Evolutionary conservation across 2,329 filamentous ascomycete species (phyloP).

Genomic region (Cercospora janseana): DNA sequence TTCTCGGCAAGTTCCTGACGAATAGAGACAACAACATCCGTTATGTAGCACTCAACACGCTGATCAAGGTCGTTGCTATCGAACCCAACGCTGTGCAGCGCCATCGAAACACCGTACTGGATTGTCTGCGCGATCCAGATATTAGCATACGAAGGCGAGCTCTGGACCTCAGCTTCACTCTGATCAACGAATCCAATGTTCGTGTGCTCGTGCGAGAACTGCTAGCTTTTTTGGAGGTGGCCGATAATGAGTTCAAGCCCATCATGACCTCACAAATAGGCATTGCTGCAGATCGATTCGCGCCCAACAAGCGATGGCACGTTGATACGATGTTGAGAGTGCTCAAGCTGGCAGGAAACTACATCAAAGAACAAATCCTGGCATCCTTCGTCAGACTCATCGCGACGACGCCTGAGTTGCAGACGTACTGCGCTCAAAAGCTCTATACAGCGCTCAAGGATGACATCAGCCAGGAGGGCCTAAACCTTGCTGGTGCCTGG

Average conservation of each 20-base stretch:
- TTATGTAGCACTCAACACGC: constrained; percentile 93
- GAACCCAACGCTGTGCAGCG: constrained; percentile 97
- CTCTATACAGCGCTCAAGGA: constrained; percentile 87
- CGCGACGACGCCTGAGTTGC: constrained; percentile 87
- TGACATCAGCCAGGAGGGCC: constrained; percentile 94
- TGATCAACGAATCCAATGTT: constrained; percentile 96
- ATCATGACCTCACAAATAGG: constrained; percentile 98
- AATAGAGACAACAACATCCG: constrained; percentile 99
- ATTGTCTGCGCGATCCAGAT: constrained; percentile 93
- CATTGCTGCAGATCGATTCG: constrained; percentile 91
- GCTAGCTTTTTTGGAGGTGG: constrained; percentile 91
- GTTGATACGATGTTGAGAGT: constrained; percentile 96
- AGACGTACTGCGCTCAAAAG: constrained; percentile 96
- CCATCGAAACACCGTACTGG: constrained; percentile 94
- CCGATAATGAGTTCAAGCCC: constrained; percentile 97
- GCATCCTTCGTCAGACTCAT: constrained; percentile 96
- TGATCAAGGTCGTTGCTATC: constrained; percentile 97
- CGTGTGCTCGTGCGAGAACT: constrained; percentile 89
- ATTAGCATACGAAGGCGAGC: constrained; percentile 95
- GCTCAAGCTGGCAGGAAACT: constrained; percentile 88
- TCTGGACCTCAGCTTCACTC: constrained; percentile 94
- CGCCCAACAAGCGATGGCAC: constrained; percentile 97
- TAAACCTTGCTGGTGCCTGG: constrained; percentile 92
- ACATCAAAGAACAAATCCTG: constrained; percentile 95
- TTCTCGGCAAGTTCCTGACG: constrained; percentile 95